These are phyloP conservation scores for Ceratorhiza oryzae-sativae DNA, from an alignment of 1,284 basidiomycete genomes.

Conservation along the genomic window DNA sequence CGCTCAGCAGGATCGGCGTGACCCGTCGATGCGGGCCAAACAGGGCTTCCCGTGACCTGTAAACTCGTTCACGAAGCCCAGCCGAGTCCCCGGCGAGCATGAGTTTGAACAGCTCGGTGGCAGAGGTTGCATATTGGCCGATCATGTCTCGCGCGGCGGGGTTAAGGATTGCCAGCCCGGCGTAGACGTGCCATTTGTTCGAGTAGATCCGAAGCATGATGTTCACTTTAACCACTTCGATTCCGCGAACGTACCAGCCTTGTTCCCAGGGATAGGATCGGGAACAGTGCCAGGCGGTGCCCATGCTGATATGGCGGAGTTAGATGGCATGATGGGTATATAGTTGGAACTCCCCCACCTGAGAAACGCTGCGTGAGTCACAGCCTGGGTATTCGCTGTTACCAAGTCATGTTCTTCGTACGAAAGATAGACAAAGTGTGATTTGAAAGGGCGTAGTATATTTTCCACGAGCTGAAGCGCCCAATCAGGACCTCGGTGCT, in stretches of 20 bases:
- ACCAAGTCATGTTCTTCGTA: slow-evolving; percentile 97
- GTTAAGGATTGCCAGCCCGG: slow-evolving; percentile 95
- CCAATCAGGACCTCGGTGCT: slow-evolving; percentile 81
- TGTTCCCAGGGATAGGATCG: slow-evolving; percentile 94
- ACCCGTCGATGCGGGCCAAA: slow-evolving; percentile 64
- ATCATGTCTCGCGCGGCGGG: slow-evolving; percentile 92
- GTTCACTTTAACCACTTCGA: slow-evolving; percentile 99
- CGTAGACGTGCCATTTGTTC: slow-evolving; percentile 99
- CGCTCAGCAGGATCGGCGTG: slow-evolving; percentile 82
- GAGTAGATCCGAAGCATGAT: slow-evolving; percentile 95
- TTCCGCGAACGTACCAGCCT: slow-evolving; percentile 87
- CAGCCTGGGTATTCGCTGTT: slow-evolving; percentile 97
- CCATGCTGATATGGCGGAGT: slow-evolving; percentile 72
- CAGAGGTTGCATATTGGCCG: slow-evolving; percentile 84
- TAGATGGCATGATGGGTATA: slow-evolving; percentile 28
- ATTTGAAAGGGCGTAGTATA: slow-evolving; percentile 82
- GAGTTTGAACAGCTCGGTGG: slow-evolving; percentile 92
- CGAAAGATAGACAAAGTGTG: slow-evolving; percentile 88
- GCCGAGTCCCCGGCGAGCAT: slow-evolving; percentile 85
- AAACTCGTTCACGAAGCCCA: slow-evolving; percentile 74
- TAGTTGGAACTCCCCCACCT: slow-evolving; percentile 61
- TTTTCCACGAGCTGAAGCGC: slow-evolving; percentile 82
- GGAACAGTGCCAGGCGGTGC: slow-evolving; percentile 89
- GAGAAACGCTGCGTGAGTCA: slow-evolving; percentile 97
- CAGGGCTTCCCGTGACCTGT: slow-evolving; percentile 77